Evolutionary conservation across 2,329 filamentous ascomycete species (phyloP).

Genomic region (Colletotrichum sp.): DNA sequence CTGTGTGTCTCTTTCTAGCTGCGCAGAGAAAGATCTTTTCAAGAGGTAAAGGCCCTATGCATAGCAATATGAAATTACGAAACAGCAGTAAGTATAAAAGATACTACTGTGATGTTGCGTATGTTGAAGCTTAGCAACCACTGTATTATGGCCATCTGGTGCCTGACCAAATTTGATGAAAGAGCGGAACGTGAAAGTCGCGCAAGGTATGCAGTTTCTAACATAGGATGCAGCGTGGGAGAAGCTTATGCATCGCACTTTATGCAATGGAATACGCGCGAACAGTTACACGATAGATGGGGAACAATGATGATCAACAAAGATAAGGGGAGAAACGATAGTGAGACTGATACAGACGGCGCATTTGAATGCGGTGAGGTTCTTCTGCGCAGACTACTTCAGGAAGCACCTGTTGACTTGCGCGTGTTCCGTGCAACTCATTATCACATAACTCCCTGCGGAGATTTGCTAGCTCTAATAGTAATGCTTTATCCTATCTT

Average conservation of each 20-base stretch:
- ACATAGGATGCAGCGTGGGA: neutral
- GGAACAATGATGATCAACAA: neutral
- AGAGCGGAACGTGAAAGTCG: neutral
- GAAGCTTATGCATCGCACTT: fast-evolving
- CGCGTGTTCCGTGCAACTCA: neutral
- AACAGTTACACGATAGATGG: fast-evolving
- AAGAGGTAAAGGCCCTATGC: neutral
- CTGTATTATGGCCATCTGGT: fast-evolving
- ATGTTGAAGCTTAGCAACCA: neutral
- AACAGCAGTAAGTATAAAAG: neutral
- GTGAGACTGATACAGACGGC: fast-evolving
- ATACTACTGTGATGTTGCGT: neutral
- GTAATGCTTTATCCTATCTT: fast-evolving
- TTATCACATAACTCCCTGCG: fast-evolving
- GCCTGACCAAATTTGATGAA: no score
- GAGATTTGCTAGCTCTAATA: neutral
- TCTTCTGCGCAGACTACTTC: neutral
- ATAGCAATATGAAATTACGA: neutral
- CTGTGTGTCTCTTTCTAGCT: neutral
- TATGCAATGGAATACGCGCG: fast-evolving
- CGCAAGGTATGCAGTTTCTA: fast-evolving
- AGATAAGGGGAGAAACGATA: fast-evolving
- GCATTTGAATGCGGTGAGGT: neutral
- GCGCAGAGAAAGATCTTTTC: neutral
- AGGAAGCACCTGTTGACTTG: neutral